Conservation (phyloP, 345 rosid species). For the Gossypium longicalyx region DNA sequence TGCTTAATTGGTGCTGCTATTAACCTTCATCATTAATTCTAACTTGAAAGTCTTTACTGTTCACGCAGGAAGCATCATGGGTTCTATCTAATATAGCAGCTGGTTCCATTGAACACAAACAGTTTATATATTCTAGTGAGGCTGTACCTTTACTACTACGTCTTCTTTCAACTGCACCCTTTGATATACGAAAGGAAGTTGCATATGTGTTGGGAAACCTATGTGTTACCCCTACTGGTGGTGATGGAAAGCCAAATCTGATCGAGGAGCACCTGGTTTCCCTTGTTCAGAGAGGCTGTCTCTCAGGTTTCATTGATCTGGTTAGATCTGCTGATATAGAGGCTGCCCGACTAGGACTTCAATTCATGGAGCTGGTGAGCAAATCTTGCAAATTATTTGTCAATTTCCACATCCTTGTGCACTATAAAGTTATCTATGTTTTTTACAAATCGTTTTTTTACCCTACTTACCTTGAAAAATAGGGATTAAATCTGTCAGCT, state of each 20-base stretch:
- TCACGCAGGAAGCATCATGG: constrained; percentile 89
- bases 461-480: background rate
- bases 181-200: constrained; percentile 84
- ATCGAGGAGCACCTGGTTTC: constrained; percentile 71
- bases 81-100: constrained; percentile 91
- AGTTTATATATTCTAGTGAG: constrained; percentile 62
- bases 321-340: constrained; percentile 81
- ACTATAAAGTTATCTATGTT: background rate
- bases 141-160: constrained; percentile 57
- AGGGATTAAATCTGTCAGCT: background rate
- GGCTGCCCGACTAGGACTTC: constrained; percentile 90
- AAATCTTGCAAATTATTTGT: constrained; percentile 13
- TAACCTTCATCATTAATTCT: constrained; percentile 1
- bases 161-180: constrained; percentile 73
- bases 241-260: constrained; percentile 54
- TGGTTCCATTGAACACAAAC: constrained; percentile 86
- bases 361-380: constrained; percentile 92
- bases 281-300: constrained; percentile 73
- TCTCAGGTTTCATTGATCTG: constrained; percentile 75
- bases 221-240: constrained; percentile 80
- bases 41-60: background rate
- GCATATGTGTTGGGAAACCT: constrained; percentile 91
- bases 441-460: background rate
- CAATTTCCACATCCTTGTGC: background rate
- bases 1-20: background rate